Evolutionary conservation across 2,329 filamentous ascomycete species (phyloP).

Genomic region (Ambrosiella xylebori): DNA sequence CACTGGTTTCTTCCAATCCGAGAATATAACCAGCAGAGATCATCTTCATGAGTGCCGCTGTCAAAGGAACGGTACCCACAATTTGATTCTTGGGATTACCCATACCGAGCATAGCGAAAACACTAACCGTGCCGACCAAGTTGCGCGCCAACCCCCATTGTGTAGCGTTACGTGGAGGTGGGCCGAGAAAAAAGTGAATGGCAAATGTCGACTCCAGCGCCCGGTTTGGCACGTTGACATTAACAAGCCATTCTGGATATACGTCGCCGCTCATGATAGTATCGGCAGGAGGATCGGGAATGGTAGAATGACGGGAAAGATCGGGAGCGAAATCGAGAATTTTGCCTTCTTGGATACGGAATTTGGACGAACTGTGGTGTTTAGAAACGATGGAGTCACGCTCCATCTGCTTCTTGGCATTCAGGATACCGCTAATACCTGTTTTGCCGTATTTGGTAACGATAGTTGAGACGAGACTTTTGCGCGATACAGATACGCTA

Average conservation of each 20-base stretch:
- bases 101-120: slow-evolving; percentile 28
- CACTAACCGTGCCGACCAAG: slow-evolving; percentile 43
- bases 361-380: slow-evolving; percentile 7
- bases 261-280: slow-evolving; percentile 23
- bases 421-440: slow-evolving; percentile 36
- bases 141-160: slow-evolving; percentile 36
- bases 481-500: slow-evolving; percentile 10
- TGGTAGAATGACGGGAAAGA: slow-evolving; percentile 9
- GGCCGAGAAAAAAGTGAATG: slow-evolving; percentile 52
- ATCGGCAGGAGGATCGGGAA: slow-evolving; percentile 15
- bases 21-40: slow-evolving; percentile 22
- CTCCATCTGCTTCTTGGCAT: slow-evolving; percentile 21
- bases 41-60: slow-evolving; percentile 29
- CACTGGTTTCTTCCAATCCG: slow-evolving; percentile 21
- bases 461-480: slow-evolving; percentile 17
- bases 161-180: slow-evolving; percentile 25
- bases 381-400: slow-evolving; percentile 1
- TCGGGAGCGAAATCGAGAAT: slow-evolving; percentile 11
- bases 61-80: slow-evolving; percentile 31
- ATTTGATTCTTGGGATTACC: slow-evolving; percentile 16
- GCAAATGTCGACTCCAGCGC: slow-evolving; percentile 41
- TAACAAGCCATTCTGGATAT: slow-evolving; percentile 51
- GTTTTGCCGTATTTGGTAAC: slow-evolving; percentile 22
- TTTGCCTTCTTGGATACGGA: slow-evolving; percentile 12
- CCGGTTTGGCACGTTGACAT: slow-evolving; percentile 43